A percentile compares a stretch with the other conserved stretches of the same genome.
phyloP scores from a whole-genome alignment of 768 basidiomycete genomes.

The Leucocoprinus leucothites region DNA sequence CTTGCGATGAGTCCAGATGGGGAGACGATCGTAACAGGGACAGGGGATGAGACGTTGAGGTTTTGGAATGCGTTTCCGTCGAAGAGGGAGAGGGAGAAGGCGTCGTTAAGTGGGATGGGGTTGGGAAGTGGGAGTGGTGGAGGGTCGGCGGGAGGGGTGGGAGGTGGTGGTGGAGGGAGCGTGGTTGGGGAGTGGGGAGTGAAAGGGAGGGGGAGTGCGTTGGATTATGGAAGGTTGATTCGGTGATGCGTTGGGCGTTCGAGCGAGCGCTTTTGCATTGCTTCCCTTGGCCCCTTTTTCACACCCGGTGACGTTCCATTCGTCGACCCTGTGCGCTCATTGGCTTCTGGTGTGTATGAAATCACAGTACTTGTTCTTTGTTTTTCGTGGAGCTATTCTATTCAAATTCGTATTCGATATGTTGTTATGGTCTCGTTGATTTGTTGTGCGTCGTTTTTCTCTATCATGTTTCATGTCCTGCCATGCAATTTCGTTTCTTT shows the following conservation, averaged over 20 bases:
- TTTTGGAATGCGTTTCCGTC: constrained; percentile 97
- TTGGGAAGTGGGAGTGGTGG: not conserved
- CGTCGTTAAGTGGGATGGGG: not conserved
- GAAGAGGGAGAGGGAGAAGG: constrained; percentile 45
- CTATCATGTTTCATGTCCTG: not conserved
- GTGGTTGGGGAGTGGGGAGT: constrained; percentile 15
- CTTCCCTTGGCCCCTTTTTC: too few relatives aligned
- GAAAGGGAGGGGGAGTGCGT: constrained; percentile 37
- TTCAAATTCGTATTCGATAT: too few relatives aligned
- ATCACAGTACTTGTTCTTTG: too few relatives aligned
- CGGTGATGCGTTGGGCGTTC: too few relatives aligned
- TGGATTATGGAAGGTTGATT: constrained; percentile 54
- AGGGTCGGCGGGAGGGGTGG: not conserved
- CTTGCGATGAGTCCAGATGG: constrained; percentile 97
- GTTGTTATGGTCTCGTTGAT: too few relatives aligned
- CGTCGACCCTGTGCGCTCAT: too few relatives aligned
- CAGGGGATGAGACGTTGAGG: constrained; percentile 93
- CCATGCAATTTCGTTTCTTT: too few relatives aligned
- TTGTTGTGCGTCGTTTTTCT: too few relatives aligned
- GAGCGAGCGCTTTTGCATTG: too few relatives aligned
- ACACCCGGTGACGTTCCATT: too few relatives aligned
- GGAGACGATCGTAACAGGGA: constrained; percentile 96
- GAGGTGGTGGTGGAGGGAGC: not conserved
- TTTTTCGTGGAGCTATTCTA: too few relatives aligned
- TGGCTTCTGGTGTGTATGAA: too few relatives aligned